These are phyloP conservation scores for Fusarium sp. DNA, from an alignment of 2,329 filamentous ascomycete genomes.

Conservation along the genomic window DNA sequence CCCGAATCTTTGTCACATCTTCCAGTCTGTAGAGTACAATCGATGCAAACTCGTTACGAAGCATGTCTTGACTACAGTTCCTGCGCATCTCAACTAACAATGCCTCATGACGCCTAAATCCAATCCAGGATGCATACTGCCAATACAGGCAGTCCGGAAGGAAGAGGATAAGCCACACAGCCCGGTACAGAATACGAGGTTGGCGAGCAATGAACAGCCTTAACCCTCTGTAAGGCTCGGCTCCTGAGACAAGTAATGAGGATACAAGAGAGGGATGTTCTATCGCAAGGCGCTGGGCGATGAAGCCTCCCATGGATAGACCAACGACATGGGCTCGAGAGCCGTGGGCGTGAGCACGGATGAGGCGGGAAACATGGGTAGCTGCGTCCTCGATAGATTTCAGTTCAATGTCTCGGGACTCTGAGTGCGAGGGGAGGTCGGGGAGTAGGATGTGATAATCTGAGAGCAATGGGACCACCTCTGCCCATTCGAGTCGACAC, in stretches of 20 bases:
- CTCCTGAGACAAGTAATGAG: conserved; percentile 49
- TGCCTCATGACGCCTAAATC: not conserved
- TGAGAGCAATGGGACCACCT: conserved; percentile 54
- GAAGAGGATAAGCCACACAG: not conserved
- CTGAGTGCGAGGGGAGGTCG: conserved; percentile 58
- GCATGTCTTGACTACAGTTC: not conserved
- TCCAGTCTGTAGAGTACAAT: not conserved
- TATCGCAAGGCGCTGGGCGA: conserved; percentile 29
- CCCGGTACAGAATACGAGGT: not conserved
- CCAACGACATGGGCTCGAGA: conserved; percentile 59
- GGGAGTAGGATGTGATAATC: conserved; percentile 59
- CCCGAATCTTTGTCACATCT: not conserved
- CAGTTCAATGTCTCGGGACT: conserved; percentile 51
- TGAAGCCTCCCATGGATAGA: conserved; percentile 58
- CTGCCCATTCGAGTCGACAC: conserved; percentile 54
- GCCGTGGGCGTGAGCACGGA: conserved; percentile 53
- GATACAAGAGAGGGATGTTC: conserved; percentile 51
- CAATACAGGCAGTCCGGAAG: not conserved
- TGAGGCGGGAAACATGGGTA: conserved; percentile 54
- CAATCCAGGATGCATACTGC: not conserved
- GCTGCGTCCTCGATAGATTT: conserved; percentile 51
- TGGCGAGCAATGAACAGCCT: not conserved
- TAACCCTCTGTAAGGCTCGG: conserved; percentile 31
- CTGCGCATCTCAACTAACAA: not conserved
- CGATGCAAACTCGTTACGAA: not conserved